A percentile compares a stretch with the other conserved stretches of the same genome.
Evolutionary conservation across 768 basidiomycete species (phyloP).

Genomic region (Suillus luteus): DNA sequence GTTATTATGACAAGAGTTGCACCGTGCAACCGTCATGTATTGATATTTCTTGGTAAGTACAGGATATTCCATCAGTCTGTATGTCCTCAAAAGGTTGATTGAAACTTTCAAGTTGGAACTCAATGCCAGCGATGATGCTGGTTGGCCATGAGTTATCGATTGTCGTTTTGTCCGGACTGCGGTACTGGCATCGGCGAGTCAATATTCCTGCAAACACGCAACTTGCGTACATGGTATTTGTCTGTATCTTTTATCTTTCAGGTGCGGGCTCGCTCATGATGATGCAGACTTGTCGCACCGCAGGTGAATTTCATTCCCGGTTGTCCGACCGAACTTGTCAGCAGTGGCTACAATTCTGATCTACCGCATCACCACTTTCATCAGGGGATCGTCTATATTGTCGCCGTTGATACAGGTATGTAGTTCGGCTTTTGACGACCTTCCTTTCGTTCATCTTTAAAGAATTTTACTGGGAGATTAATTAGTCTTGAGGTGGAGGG

Average conservation of each 20-base stretch:
- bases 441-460: constrained; percentile 4
- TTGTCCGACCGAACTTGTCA: constrained; percentile 69
- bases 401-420: constrained; percentile 58
- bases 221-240: constrained; percentile 65
- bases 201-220: constrained; percentile 53
- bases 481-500: not conserved
- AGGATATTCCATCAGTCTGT: not conserved
- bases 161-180: constrained; percentile 57
- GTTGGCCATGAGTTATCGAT: not conserved
- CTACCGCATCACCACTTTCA: constrained; percentile 67
- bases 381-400: constrained; percentile 40
- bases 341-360: constrained; percentile 72
- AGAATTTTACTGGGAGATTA: constrained; percentile 45
- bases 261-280: constrained; percentile 12
- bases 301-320: constrained; percentile 64
- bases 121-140: constrained; percentile 47
- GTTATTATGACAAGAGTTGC: constrained; percentile 63
- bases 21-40: constrained; percentile 53
- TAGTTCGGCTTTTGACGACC: constrained; percentile 29
- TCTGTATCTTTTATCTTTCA: constrained; percentile 28
- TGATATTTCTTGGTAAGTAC: constrained; percentile 9
- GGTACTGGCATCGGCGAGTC: constrained; percentile 51
- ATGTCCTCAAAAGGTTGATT: constrained; percentile 38
- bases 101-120: constrained; percentile 47
- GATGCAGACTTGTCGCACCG: constrained; percentile 65